Evolutionary conservation across 192 early-diverging fungal genomes (phyloP), one percentile per base, ranked within the genome.

Genomic region (Chytriomyces sp.): DNA sequence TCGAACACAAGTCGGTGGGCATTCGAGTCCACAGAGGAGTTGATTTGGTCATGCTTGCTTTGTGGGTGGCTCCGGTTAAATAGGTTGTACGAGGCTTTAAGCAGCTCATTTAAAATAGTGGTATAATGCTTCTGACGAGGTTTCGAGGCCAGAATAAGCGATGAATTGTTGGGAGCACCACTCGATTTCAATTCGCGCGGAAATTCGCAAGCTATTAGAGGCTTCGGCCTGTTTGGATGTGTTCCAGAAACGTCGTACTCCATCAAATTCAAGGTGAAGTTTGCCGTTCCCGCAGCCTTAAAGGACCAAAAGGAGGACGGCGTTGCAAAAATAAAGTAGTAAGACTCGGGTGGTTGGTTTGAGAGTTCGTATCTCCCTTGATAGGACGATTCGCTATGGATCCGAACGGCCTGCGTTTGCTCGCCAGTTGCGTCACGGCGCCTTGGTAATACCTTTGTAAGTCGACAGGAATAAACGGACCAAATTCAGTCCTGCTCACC

Each of bases 271-370:
- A 73, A 23, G 10, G 16, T 9, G 44, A 23, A 73, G 43, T 20
- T 7, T 7, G 46, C 57, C 53, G 3, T 43, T 16, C 71, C 71
- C 28, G 9, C 35, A 2, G 71, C 71, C 9, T 73, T 26, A 60
- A 73, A 73, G 1, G 59, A 35, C 71, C 71, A 73, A 44, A 61
- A 73, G 35, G 44, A 73, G 10, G 61, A 6, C 9, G 71, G 71
- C 26, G 71, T 60, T 18, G 35, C 18, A 62, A 73, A 73, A 13
- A 73, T 20, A 61, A 73, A 73, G 60, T 62, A 73, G 60, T 73
- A 73, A 1, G 8, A 7, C 10, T 73, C 71, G 8, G 71, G 61
- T 63, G 71, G 59, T 9, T 43, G 60, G 24, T 63, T 63, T 16
- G 59, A 46, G 16, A 73, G 11, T 8, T 16, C 62, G 45, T 47